Base-by-base conservation (phyloP, 2,329 filamentous ascomycete genomes). In the Penicillium corylophilum region DNA sequence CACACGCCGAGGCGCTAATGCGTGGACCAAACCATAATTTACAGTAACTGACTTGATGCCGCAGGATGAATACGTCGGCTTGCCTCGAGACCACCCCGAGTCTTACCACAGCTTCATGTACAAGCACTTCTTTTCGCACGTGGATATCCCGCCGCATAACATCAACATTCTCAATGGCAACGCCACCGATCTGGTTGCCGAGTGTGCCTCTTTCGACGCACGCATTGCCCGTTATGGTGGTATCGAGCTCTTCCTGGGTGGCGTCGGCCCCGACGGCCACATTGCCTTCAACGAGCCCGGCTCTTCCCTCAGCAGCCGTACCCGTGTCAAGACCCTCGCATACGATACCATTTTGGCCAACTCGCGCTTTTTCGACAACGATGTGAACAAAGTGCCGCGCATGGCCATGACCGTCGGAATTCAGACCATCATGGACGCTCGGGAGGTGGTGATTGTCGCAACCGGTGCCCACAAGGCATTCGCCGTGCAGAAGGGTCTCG, bases 61-160 rank as follows among this genome's bases (percentile, higher is more conserved):
- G 31, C 60, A 88, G 85, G 90, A 95, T 74, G 90, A 95, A 75
- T 95, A 95, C 66, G 88, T 94, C 60, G 88, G 87, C 51, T 82
- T 95, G 56, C 86, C 89, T 29, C 84, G 88, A 64, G 88, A 92
- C 63, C 89, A 95, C 69, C 85, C 89, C 12, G 86, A 94, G 71
- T 90, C 86, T 64, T 95, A 95, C 74, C 90, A 95, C 76, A 89
- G 86, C 59, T 95, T 94, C 78, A 94, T 95, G 90, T 95, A 91
- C 82, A 89, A 88, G 74, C 82, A 94, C 75, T 90, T 95, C 79
- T 95, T 95, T 79, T 89, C 87, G 39, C 89, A 85, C 59, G 86
- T 94, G 63, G 89, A 95, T 67, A 86, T 94, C 62, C 82, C 85
- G 59, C 90, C 90, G 5, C 81, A 82, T 65, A 92, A 93, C 69